These are phyloP conservation scores for Fusarium guadeloupense DNA, from an alignment of 2,329 filamentous ascomycete genomes.

Conservation along the genomic window DNA sequence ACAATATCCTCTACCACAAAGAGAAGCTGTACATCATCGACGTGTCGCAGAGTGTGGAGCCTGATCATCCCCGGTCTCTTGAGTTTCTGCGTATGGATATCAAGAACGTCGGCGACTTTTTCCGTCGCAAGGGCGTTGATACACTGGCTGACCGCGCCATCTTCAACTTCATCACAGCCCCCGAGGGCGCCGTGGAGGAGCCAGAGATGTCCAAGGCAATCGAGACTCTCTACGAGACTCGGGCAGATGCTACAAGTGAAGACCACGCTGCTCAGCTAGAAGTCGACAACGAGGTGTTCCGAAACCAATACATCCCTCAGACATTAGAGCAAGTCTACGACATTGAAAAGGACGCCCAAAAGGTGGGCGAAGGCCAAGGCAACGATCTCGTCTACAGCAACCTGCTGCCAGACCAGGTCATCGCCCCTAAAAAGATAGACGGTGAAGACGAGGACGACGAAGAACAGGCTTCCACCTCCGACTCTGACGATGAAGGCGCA, in stretches of 20 bases:
- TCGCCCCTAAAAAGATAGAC: constrained; percentile 50
- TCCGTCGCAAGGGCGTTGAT: constrained; percentile 84
- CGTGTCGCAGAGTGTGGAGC: constrained; percentile 96
- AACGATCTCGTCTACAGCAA: constrained; percentile 85
- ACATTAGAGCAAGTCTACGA: constrained; percentile 97
- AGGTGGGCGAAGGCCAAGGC: constrained; percentile 76
- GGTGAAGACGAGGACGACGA: constrained; percentile 51
- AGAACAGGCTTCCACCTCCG: constrained; percentile 52
- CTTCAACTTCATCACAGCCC: constrained; percentile 82
- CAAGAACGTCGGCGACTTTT: constrained; percentile 96
- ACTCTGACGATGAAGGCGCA: constrained; percentile 60
- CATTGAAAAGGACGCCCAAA: constrained; percentile 87
- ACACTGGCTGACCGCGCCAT: constrained; percentile 80
- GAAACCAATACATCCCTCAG: constrained; percentile 95
- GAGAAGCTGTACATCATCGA: constrained; percentile 91
- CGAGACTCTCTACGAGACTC: constrained; percentile 71
- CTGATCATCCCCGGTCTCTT: constrained; percentile 89
- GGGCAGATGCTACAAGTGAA: constrained; percentile 59
- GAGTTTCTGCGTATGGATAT: constrained; percentile 98
- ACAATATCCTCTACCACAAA: constrained; percentile 93
- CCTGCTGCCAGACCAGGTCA: constrained; percentile 77
- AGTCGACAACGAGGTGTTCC: constrained; percentile 90
- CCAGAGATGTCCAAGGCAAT: constrained; percentile 69
- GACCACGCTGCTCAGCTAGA: constrained; percentile 69
- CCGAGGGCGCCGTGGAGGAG: constrained; percentile 68